A percentile compares a stretch with the other conserved stretches of the same genome.
Conservation (phyloP, 192 early-diverging fungal genomes). For the Kappamyces sp. region DNA sequence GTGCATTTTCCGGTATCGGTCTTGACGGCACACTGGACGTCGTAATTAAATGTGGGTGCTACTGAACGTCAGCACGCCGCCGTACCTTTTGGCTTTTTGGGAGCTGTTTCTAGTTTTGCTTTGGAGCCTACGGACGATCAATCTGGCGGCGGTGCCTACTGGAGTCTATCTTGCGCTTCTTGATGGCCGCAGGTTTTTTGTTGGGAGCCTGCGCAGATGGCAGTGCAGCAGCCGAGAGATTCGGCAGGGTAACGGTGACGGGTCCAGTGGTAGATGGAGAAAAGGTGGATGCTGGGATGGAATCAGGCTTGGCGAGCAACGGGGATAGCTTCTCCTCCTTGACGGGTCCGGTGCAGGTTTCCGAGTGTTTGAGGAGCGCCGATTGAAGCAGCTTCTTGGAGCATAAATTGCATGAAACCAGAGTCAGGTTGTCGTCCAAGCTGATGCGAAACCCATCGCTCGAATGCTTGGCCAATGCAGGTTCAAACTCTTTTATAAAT, state of each 20-base stretch:
- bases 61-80: slow-evolving; percentile 21
- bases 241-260: slow-evolving; percentile 1
- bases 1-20: slow-evolving; percentile 61
- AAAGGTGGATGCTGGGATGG: neutral
- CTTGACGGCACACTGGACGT: slow-evolving; percentile 84
- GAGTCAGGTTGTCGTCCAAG: slow-evolving; percentile 54
- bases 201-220: slow-evolving; percentile 1
- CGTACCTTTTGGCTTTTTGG: neutral
- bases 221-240: neutral
- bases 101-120: neutral
- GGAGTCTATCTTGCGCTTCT: no score
- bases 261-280: slow-evolving; percentile 7
- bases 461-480: neutral
- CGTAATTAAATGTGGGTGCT: slow-evolving; percentile 67
- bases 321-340: neutral
- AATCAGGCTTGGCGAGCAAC: neutral
- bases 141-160: no score
- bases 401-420: slow-evolving; percentile 65
- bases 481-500: neutral
- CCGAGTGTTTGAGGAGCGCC: slow-evolving; percentile 56
- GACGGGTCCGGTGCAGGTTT: slow-evolving; percentile 30
- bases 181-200: no score
- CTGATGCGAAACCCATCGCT: slow-evolving; percentile 29
- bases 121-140: no score
- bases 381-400: slow-evolving; percentile 57